Conservation (phyloP, 805 yeast species). For the Yarrowia sp. region DNA sequence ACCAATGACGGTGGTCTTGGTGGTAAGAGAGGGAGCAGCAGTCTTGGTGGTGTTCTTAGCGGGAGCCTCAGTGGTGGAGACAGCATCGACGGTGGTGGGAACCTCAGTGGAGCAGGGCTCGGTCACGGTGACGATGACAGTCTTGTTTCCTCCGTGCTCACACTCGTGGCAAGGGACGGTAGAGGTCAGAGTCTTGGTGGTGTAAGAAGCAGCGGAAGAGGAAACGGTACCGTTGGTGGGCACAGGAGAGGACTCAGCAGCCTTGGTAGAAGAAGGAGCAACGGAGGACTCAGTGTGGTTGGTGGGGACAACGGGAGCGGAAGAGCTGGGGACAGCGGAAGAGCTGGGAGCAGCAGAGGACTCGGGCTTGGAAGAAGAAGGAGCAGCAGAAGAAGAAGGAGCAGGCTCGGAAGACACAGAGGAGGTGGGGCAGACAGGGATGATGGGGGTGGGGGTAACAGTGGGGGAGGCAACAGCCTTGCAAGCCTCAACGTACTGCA, state of each 20-base stretch:
- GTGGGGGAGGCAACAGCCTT: constrained; percentile 56
- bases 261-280: constrained; percentile 18
- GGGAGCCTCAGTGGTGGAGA: constrained; percentile 46
- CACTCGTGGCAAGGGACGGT: constrained; percentile 32
- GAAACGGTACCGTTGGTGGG: constrained; percentile 22
- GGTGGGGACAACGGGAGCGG: constrained; percentile 37
- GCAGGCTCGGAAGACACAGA: constrained; percentile 74
- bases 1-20: constrained; percentile 25
- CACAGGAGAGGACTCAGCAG: constrained; percentile 28
- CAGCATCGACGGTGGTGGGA: constrained; percentile 77
- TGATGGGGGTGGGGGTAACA: constrained; percentile 78
- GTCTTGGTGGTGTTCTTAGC: constrained; percentile 27
- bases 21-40: constrained; percentile 53
- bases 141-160: constrained; percentile 30
- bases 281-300: constrained; percentile 28
- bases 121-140: constrained; percentile 27
- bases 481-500: constrained; percentile 25
- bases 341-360: constrained; percentile 73
- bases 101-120: constrained; percentile 34
- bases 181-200: constrained; percentile 29
- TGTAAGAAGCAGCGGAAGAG: constrained; percentile 27
- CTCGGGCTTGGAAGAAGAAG: constrained; percentile 73
- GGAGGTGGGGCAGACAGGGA: constrained; percentile 57
- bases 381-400: constrained; percentile 79
- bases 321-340: constrained; percentile 34